Percentiles rank a stretch among this genome's conserved stretches.
phyloP scores from a whole-genome alignment of 768 basidiomycete species.

The Lentinula edodes region DNA sequence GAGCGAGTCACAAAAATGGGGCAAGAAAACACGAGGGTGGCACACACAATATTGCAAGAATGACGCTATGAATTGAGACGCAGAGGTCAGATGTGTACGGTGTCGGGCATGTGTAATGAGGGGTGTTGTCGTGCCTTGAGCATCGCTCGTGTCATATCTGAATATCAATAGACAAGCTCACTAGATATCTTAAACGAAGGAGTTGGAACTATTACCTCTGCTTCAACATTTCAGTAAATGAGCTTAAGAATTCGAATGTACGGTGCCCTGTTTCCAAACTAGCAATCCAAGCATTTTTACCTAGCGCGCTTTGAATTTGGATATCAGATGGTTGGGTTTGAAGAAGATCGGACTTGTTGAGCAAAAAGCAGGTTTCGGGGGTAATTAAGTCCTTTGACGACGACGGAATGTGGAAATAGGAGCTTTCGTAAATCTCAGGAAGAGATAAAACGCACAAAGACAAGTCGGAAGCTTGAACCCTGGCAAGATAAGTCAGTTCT shows the following conservation, averaged over 20 bases:
- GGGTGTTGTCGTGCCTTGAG: conserved; percentile 36
- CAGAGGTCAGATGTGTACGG: conserved; percentile 66
- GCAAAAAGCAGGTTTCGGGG: conserved; percentile 56
- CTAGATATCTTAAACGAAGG: background rate
- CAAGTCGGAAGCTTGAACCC: conserved; percentile 63
- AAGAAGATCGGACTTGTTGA: conserved; percentile 75
- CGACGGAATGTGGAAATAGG: conserved; percentile 31
- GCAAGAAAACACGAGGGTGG: background rate
- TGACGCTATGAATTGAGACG: conserved; percentile 54
- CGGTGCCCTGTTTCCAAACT: conserved; percentile 62
- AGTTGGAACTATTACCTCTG: conserved; percentile 31
- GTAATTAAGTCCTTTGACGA: conserved; percentile 44
- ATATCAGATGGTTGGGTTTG: background rate
- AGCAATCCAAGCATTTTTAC: conserved; percentile 42
- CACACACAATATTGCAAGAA: conserved; percentile 45
- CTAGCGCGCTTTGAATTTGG: background rate
- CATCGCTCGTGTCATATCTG: conserved; percentile 23
- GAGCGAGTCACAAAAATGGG: background rate
- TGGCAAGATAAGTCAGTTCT: conserved; percentile 19
- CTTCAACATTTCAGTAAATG: conserved; percentile 47
- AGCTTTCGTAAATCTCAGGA: conserved; percentile 28
- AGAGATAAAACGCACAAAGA: conserved; percentile 80
- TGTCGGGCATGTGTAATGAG: conserved; percentile 80
- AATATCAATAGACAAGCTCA: background rate
- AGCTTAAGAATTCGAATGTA: conserved; percentile 51